Base-by-base conservation (phyloP, 2,329 filamentous ascomycete genomes). In the Xylariales sp. region DNA sequence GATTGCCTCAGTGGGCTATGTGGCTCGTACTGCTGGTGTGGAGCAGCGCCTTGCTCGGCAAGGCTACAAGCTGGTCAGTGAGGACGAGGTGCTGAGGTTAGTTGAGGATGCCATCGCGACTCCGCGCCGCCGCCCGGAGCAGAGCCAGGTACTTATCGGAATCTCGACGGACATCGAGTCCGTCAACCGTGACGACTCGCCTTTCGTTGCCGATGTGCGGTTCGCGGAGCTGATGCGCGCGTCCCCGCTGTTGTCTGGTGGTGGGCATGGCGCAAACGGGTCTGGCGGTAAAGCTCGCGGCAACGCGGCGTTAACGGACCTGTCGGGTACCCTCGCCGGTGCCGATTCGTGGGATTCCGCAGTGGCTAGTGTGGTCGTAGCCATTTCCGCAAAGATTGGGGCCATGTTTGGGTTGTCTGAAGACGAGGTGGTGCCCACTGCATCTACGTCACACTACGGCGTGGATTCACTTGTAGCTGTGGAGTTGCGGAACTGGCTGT, bases 391-490 rank as follows among this genome's bases (percentile, higher is more conserved):
- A 6, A 46, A 45, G 27, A 16, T 49, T 13, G 37, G 38, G 3
- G 37, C 41, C 5, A 44, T 51, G 5, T 48, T 51, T 38, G 45
- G 40, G 13, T 24, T 45, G 13, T 29, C 40, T 4, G 14, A 38
- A 6, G 38, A 29, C n/a, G 44, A 47, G 2, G 42, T 50, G 15
- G 42, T 43, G 14, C 24, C 42, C 4, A 12, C 11, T 14, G 20
- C 33, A 28, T 33, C 38, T 2, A 34, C 42, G 15, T 33, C 39
- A 5, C 18, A 37, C 15, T 46, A 38, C 15, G 49, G 49, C 1
- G 44, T 52, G 0, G 49, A 50, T 33, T 52, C 49, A 1, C 30
- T 50, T 3, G 44, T 50, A 7, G 44, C 48, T 5, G 44, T 52
- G 5, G 48, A 52, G 37, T 16, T 52, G 20, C 42, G 46, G 6